Conservation (phyloP, 2,329 filamentous ascomycete genomes). For the Colletotrichum limetticola region DNA sequence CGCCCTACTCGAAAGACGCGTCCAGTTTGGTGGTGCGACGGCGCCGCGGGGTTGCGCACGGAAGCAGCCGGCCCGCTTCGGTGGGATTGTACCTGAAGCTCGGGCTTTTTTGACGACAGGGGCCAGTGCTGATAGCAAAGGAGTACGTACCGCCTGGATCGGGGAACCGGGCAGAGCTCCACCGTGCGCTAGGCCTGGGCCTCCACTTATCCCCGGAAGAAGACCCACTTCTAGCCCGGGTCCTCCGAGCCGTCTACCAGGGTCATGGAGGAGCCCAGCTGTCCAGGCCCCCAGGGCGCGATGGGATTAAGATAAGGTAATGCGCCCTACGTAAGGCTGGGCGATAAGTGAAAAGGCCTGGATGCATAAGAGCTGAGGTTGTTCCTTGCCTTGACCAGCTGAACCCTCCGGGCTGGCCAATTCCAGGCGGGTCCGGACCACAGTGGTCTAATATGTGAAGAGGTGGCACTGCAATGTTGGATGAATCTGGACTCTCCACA, state of each 20-base stretch:
- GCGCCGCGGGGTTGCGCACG: conserved; percentile 11
- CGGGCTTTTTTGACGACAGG: neutral
- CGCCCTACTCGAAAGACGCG: neutral
- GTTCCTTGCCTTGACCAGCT: neutral
- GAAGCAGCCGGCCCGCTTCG: conserved; percentile 19
- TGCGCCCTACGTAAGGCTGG: neutral
- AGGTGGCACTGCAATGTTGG: neutral
- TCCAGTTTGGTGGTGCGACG: conserved; percentile 13
- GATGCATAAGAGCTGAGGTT: neutral
- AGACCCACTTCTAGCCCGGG: neutral
- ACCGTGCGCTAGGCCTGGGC: neutral
- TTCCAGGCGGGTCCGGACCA: neutral
- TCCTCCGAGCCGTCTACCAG: neutral
- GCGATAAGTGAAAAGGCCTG: neutral
- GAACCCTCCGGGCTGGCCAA: neutral
- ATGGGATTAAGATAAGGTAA: neutral
- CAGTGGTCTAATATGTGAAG: conserved; percentile 1
- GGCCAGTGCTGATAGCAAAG: neutral
- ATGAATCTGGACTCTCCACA: neutral
- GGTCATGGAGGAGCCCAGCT: neutral
- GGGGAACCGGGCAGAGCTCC: neutral
- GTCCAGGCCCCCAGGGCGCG: too few relatives aligned
- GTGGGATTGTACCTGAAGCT: neutral
- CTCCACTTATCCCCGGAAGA: neutral
- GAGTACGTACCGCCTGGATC: neutral